Conservation (phyloP, 2,329 filamentous ascomycete species). For the Septoria linicola region DNA sequence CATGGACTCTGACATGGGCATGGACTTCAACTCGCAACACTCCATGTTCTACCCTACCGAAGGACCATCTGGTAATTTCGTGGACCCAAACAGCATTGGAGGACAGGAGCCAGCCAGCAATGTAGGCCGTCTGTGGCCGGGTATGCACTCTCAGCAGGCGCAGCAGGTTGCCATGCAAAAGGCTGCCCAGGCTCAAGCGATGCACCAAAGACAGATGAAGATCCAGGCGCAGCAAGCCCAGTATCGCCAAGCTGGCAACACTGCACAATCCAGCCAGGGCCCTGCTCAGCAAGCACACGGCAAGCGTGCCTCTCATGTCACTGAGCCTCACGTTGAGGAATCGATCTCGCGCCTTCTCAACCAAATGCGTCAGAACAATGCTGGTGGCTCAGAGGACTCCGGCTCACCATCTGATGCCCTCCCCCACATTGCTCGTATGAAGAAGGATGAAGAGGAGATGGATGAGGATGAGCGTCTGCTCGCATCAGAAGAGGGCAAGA, state of each 20-base stretch:
- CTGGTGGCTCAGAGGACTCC: slow-evolving; percentile 48
- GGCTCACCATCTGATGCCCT: slow-evolving; percentile 48
- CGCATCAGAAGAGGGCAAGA: slow-evolving; percentile 98
- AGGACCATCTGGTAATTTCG: slow-evolving; percentile 52
- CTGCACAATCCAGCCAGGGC: slow-evolving; percentile 31
- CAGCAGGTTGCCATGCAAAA: slow-evolving; percentile 61
- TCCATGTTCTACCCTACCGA: slow-evolving; percentile 63
- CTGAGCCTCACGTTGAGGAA: slow-evolving; percentile 64
- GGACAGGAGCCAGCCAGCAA: slow-evolving; percentile 56
- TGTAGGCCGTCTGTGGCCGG: slow-evolving; percentile 77
- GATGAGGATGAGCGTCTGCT: slow-evolving; percentile 93
- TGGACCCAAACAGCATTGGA: slow-evolving; percentile 73
- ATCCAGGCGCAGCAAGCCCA: slow-evolving; percentile 42
- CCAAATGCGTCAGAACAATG: slow-evolving; percentile 74
- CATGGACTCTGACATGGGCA: slow-evolving; percentile 64
- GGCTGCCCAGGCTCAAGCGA: slow-evolving; percentile 35
- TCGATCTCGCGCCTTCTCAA: slow-evolving; percentile 91
- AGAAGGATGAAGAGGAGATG: slow-evolving; percentile 98
- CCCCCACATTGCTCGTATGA: slow-evolving; percentile 69
- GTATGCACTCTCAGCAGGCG: slow-evolving; percentile 87
- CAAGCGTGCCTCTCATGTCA: slow-evolving; percentile 47
- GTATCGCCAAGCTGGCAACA: slow-evolving; percentile 35
- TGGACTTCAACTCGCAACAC: slow-evolving; percentile 53
- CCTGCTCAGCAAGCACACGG: slow-evolving; percentile 35
- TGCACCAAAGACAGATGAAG: slow-evolving; percentile 54